phyloP scores from a whole-genome alignment of 2,329 filamentous ascomycete genomes.

The Anthostomella pinea region DNA sequence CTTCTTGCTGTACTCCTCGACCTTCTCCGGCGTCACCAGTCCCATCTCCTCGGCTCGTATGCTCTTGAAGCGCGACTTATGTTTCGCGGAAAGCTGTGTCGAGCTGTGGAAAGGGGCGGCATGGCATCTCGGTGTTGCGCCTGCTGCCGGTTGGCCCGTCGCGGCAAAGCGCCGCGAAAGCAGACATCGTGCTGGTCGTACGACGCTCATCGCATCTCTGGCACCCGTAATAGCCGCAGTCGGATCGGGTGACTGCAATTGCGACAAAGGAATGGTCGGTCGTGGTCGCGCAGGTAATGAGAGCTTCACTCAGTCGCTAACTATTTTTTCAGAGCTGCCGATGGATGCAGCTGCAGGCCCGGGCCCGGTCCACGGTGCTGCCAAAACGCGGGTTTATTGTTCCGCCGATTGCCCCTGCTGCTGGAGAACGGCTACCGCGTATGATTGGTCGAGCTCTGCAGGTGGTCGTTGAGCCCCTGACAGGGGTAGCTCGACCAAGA shows the following conservation, averaged over 20 bases:
- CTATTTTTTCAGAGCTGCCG: slow-evolving; percentile 31
- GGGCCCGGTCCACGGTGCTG: no score
- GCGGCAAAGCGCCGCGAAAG: slow-evolving; percentile 48
- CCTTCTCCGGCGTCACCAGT: slow-evolving; percentile 41
- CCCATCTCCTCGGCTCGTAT: slow-evolving; percentile 52
- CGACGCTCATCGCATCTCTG: slow-evolving; percentile 50
- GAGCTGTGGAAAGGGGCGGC: slow-evolving; percentile 51
- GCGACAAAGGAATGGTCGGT: slow-evolving; percentile 4
- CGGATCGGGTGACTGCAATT: slow-evolving; percentile 23
- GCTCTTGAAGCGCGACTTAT: slow-evolving; percentile 50
- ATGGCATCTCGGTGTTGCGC: slow-evolving; percentile 38
- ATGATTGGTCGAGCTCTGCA: no score
- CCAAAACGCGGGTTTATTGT: slow-evolving; percentile 14
- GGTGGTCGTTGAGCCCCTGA: no score
- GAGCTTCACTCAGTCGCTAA: slow-evolving; percentile 20
- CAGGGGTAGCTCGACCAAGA: no score
- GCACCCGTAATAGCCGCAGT: slow-evolving; percentile 16
- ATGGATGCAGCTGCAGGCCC: no score
- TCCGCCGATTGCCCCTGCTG: slow-evolving; percentile 8
- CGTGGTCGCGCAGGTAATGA: slow-evolving; percentile 5
- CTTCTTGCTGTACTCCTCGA: slow-evolving; percentile 44
- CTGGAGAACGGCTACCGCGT: no score
- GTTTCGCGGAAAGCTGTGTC: slow-evolving; percentile 43
- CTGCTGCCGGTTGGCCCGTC: slow-evolving; percentile 25
- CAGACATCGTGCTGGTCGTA: slow-evolving; percentile 53